These are phyloP conservation scores for Coccomyxa subellipsoidea DNA, from an alignment of 163 green algal genomes.

Conservation along the genomic window DNA sequence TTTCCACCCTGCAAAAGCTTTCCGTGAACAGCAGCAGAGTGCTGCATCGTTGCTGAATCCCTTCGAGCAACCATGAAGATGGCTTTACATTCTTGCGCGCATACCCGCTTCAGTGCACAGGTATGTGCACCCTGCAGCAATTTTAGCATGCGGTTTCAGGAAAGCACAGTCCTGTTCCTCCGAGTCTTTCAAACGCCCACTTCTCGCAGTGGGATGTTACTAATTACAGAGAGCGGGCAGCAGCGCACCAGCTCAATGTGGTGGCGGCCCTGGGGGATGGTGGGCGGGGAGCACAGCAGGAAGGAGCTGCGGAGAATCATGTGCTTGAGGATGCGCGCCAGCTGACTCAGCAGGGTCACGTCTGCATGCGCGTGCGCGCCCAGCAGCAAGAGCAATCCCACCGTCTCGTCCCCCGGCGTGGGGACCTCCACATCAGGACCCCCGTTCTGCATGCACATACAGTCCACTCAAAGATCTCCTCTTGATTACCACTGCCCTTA, in stretches of 20 bases:
- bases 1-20: not conserved
- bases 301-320: not conserved
- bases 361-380: conserved; percentile 52
- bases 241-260: not conserved
- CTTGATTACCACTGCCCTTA: too few species aligned
- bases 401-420: not conserved
- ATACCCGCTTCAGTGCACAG: not conserved
- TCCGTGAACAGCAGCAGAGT: not conserved
- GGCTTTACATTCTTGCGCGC: not conserved
- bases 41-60: not conserved
- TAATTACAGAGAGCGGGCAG: too few species aligned
- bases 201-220: too few species aligned
- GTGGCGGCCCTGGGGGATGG: not conserved
- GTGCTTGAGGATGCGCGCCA: conserved; percentile 52
- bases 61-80: not conserved
- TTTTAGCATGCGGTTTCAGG: too few species aligned
- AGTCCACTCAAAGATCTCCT: not conserved
- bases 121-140: too few species aligned
- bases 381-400: conserved; percentile 32
- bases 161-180: too few species aligned
- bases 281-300: not conserved
- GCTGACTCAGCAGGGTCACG: conserved; percentile 43
- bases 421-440: not conserved
- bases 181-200: too few species aligned
- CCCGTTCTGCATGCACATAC: not conserved